Evolutionary conservation across 495 filamentous ascomycete genomes (phyloP).

Genomic region (Viridothelium virens): DNA sequence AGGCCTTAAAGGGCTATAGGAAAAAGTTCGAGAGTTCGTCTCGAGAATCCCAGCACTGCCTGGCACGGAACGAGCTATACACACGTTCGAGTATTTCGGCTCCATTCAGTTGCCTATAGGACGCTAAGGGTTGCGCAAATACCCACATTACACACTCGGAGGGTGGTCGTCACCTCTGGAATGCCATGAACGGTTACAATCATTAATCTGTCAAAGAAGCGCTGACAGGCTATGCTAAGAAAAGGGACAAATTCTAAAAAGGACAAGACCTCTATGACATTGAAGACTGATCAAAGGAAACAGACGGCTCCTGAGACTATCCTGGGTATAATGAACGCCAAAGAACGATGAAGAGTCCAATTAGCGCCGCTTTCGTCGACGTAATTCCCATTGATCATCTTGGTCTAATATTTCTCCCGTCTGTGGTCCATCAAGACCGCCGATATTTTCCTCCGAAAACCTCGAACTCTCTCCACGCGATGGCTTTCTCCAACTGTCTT

Average conservation of each 20-base stretch:
- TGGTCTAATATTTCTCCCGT: background rate
- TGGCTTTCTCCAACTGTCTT: background rate
- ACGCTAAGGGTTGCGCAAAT: too few relatives aligned
- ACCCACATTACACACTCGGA: background rate
- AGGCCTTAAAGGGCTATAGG: conserved; percentile 32
- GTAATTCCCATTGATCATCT: background rate
- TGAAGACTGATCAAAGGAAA: too few relatives aligned
- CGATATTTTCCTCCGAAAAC: background rate
- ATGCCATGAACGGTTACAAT: background rate
- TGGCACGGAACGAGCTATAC: too few relatives aligned
- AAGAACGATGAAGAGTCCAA: background rate
- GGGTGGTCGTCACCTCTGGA: too few relatives aligned
- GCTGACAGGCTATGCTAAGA: background rate
- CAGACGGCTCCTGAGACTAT: background rate
- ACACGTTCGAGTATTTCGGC: too few relatives aligned
- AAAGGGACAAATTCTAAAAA: background rate
- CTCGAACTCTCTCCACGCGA: background rate
- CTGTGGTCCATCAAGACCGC: background rate
- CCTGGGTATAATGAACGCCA: background rate
- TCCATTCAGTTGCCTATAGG: too few relatives aligned
- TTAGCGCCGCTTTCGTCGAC: background rate
- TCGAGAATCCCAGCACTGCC: background rate
- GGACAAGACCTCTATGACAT: too few relatives aligned
- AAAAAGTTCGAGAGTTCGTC: background rate
- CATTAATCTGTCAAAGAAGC: background rate